Percentiles rank a stretch among this genome's conserved stretches.
Evolutionary conservation across 139 green algal species (phyloP).

Genomic region (Auxenochlorella pyrenoidosa): DNA sequence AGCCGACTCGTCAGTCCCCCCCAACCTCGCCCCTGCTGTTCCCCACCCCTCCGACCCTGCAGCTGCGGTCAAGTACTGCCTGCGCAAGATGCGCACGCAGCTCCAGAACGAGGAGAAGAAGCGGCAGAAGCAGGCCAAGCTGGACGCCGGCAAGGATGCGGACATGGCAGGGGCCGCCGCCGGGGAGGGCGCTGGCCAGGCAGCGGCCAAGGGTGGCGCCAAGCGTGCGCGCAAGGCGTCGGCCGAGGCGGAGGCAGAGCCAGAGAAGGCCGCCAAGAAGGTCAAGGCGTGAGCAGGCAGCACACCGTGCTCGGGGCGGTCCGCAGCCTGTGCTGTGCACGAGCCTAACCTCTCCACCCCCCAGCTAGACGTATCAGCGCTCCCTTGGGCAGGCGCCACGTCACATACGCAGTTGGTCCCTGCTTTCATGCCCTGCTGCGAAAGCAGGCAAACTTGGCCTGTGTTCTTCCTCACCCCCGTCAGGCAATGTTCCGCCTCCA

Average conservation of each 20-base stretch:
- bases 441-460: too few species aligned
- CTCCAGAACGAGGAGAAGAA: constrained; percentile 44
- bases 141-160: constrained; percentile 1
- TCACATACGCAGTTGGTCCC: too few species aligned
- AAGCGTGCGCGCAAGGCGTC: constrained; percentile 9
- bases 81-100: constrained; percentile 48
- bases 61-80: constrained; percentile 43
- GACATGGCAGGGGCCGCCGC: background rate
- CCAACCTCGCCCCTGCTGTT: constrained; percentile 30
- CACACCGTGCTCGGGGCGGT: background rate
- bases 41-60: background rate
- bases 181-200: background rate
- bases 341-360: too few species aligned
- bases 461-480: too few species aligned
- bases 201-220: background rate
- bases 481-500: too few species aligned
- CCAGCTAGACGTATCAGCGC: too few species aligned
- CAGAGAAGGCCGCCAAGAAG: constrained; percentile 20
- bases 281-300: constrained; percentile 27
- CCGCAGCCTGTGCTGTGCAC: too few species aligned
- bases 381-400: too few species aligned
- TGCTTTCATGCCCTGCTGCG: too few species aligned
- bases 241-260: constrained; percentile 16
- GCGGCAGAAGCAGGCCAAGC: constrained; percentile 36
- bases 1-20: background rate